Evolutionary conservation across 2,329 filamentous ascomycete species (phyloP).

Genomic region (Elsinoe necatrix): DNA sequence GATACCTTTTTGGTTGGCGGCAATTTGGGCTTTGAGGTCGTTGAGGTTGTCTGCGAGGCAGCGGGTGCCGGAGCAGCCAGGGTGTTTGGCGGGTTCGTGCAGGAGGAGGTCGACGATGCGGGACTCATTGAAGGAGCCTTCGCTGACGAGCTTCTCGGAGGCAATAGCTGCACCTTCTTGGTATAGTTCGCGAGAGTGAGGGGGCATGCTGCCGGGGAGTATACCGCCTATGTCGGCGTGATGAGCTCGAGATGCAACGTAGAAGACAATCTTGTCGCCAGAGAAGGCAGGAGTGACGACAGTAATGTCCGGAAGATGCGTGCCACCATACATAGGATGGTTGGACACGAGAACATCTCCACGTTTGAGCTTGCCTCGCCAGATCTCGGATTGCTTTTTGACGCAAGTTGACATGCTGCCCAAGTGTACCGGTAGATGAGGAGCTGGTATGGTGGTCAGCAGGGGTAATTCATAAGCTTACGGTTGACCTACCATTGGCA

Average conservation of each 20-base stretch:
- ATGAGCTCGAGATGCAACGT: conserved; percentile 70
- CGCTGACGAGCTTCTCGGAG: conserved; percentile 60
- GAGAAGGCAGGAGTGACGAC: conserved; percentile 72
- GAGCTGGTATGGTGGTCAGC: conserved; percentile 34
- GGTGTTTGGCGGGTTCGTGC: conserved; percentile 63
- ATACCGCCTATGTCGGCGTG: conserved; percentile 82
- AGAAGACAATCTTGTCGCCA: conserved; percentile 68
- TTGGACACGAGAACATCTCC: conserved; percentile 80
- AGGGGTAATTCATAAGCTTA: not conserved
- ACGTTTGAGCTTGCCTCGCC: conserved; percentile 66
- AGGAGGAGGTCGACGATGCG: conserved; percentile 61
- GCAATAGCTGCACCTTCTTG: conserved; percentile 51
- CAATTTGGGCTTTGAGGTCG: conserved; percentile 78
- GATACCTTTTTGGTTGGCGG: conserved; percentile 80
- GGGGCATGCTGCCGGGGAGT: conserved; percentile 73
- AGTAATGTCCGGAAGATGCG: conserved; percentile 75
- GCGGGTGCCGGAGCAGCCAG: conserved; percentile 68
- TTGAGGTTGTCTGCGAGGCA: conserved; percentile 77
- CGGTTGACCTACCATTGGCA: conserved; percentile 46
- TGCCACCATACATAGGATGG: conserved; percentile 76
- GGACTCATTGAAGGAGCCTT: conserved; percentile 70
- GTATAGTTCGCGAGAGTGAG: conserved; percentile 54
- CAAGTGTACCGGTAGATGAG: conserved; percentile 72
- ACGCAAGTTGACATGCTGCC: conserved; percentile 83
- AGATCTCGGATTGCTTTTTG: conserved; percentile 67